Evolutionary conservation across 805 yeast species (phyloP), one percentile per base, ranked within the genome.

Genomic region (Wickerhamomyces chaumierensis): DNA sequence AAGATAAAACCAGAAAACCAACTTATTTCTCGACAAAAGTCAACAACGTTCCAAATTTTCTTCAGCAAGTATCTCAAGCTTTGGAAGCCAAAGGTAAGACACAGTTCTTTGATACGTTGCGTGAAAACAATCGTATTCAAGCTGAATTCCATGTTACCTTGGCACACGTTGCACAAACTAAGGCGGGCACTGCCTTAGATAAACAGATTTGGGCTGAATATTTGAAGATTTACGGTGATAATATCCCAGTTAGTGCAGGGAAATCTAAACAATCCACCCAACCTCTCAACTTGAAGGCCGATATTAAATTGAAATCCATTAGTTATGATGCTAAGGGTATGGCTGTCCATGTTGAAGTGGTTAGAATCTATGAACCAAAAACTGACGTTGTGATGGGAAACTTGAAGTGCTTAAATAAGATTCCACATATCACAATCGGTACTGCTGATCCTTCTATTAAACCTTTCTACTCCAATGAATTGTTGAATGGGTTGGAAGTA

Each of bases 391-490:
- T 25, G 7, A 4, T 25, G 9, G 25, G 46, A 47, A 48, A 51
- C n/a, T 37, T 58, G 6, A 34, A 43, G 1, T 56, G 67, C 8
- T 64, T 66, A 0, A 73, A 75, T 41, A 54, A 59, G 38, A 55
- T 57, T 42, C 65, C 81, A 0, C 96, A 88, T 53, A 71, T 87
- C 33, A 88, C 96, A 0, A 51, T 85, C 13, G 95, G 88, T 0
- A 72, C 84, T 0, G 51, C 61, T 2, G 48, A 62, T 1, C 61
- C 62, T 0, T 57, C 58, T 0, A 62, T 70, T 3, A 62, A 57
- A 37, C 77, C 92, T 0, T 53, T 62, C 18, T 71, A 73, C 45
- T 71, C 88, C 1, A 77, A 78, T 43, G 45, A 41, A 4, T 40
- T 67, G 20, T 61, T 66, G 15, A 45, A 52, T 28, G 39, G 36